Evolutionary conservation across 192 early-diverging fungal species (phyloP).

Genomic region (Helicostylum pulchrum): DNA sequence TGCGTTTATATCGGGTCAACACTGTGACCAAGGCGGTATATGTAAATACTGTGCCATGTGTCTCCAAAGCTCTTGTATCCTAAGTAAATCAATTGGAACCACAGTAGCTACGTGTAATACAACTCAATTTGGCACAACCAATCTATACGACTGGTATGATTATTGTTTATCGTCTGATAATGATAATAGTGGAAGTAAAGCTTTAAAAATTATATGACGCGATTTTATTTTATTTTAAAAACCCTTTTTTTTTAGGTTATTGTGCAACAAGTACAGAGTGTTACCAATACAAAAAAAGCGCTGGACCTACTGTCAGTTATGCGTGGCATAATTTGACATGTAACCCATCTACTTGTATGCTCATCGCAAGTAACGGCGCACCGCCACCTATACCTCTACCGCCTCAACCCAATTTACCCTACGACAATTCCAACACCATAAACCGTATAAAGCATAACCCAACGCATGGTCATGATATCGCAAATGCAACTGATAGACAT

Average conservation of each 20-base stretch:
- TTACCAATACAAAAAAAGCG: conserved; percentile 15
- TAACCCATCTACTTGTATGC: conserved; percentile 14
- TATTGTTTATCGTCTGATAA: conserved; percentile 25
- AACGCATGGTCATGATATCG: not conserved
- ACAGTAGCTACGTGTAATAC: conserved; percentile 8
- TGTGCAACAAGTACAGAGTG: conserved; percentile 24
- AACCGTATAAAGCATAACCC: too few relatives aligned
- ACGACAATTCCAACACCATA: not conserved
- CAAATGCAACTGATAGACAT: not conserved
- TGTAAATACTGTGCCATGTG: conserved; percentile 31
- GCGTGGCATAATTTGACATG: conserved; percentile 24
- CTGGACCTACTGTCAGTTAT: not conserved
- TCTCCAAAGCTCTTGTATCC: conserved; percentile 24
- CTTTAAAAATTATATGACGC: not conserved
- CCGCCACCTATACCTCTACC: conserved; percentile 13
- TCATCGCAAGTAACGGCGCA: conserved; percentile 6
- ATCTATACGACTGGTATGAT: conserved; percentile 21
- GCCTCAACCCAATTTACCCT: not conserved
- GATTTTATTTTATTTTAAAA: too few relatives aligned
- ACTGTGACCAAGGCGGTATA: conserved; percentile 16
- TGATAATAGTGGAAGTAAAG: conserved; percentile 19
- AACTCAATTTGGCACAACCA: conserved; percentile 15
- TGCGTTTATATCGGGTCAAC: conserved; percentile 19
- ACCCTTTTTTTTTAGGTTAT: conserved; percentile 8
- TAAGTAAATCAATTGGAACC: conserved; percentile 9